phyloP scores from a whole-genome alignment of 2,329 filamentous ascomycete species.

The Pyricularia pennisetigena region DNA sequence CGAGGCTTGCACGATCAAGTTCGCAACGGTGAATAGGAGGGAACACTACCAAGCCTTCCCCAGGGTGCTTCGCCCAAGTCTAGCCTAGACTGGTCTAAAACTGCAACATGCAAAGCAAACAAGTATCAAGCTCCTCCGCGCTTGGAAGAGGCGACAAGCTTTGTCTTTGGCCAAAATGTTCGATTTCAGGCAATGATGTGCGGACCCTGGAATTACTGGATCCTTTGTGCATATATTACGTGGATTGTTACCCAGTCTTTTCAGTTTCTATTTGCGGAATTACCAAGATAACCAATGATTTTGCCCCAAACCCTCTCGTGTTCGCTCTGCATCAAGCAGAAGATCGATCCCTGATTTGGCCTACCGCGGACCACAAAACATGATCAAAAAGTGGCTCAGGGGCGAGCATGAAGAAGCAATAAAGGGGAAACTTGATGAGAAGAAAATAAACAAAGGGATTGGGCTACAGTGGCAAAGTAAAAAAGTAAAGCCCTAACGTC shows the following conservation, averaged over 20 bases:
- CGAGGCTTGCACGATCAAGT: neutral
- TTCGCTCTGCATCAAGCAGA: neutral
- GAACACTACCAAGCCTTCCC: neutral
- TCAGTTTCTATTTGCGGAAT: neutral
- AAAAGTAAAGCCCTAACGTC: neutral
- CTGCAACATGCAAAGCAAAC: neutral
- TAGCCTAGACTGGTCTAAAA: neutral
- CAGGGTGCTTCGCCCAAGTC: neutral
- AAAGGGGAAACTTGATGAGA: neutral
- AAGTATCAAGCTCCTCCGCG: neutral
- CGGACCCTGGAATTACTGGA: neutral
- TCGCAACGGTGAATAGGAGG: neutral
- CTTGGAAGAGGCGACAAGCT: neutral
- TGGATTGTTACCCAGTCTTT: neutral
- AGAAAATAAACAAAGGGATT: neutral
- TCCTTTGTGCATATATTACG: neutral
- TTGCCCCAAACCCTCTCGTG: neutral
- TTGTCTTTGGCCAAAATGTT: neutral
- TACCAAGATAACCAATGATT: neutral
- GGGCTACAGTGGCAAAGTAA: neutral
- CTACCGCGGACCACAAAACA: neutral
- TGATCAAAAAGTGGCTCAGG: neutral
- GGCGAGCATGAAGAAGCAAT: too few species aligned
- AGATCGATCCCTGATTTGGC: neutral
- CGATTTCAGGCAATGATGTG: neutral